Evolutionary conservation across 345 rosid species (phyloP), one percentile per base, ranked within the genome.

Genomic region (Salix purpurea): DNA sequence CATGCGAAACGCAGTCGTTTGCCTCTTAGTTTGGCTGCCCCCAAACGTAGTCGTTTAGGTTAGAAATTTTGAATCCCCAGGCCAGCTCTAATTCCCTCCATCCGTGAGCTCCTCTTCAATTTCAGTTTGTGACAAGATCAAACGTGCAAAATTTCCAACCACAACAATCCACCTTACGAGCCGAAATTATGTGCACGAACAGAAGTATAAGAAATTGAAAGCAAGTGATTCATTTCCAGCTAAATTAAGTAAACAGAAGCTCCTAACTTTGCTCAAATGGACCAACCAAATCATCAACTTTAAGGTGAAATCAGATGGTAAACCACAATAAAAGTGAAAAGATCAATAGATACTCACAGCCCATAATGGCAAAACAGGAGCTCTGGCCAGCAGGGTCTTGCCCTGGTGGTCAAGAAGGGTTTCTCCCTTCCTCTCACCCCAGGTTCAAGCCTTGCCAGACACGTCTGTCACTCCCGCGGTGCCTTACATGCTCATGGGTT

Each of bases 341-440:
- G 36, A 56, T 60, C 11, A n/a, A 73, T 8, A 28, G 39, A 74
- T 73, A 92, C 99, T 90, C 77, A 96, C 99, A 82, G 91, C 97
- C 99, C 98, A 96, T 76, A 96, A 69, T 71, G 98, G 99, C 69
- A 94, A 80, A 85, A 81, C 75, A 6, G 98, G 93, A 76, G 86
- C 89, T 80, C 88, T 83, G 5, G 28, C 28, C 28, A 28, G 2
- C 2, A 28, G 28, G 28, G 28, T 28, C 28, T 28, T 28, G 28
- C 0, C 28, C 28, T 28, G 2, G 28, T 28, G 28, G 28, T 28
- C 2, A 28, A 28, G 28, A 28, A 28, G 28, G 28, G 28, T 1
- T 28, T 28, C 28, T 28, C 2, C 28, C 28, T 28, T 28, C 28
- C 28, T 28, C 28, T 28, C 2, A 28, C 2, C 28, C 28, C 28